phyloP scores from a whole-genome alignment of 352 stramenopile species.

The Plasmopara muralis region DNA sequence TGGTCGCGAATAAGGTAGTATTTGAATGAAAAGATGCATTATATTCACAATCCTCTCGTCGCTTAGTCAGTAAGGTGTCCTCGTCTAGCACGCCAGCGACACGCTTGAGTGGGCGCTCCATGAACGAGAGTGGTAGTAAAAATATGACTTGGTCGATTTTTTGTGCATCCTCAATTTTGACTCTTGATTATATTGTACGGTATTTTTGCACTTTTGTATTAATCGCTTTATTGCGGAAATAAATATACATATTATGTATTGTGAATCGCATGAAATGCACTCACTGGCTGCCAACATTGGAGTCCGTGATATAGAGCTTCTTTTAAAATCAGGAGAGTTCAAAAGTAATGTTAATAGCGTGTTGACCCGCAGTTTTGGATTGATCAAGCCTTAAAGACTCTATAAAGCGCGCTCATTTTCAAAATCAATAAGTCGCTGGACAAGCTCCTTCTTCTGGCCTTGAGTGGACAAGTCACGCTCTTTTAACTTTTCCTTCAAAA shows the following conservation, averaged over 20 bases:
- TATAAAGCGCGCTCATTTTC: conserved; percentile 82
- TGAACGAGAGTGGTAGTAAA: not conserved
- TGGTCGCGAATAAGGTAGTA: conserved; percentile 6
- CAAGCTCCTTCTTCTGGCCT: conserved; percentile 85
- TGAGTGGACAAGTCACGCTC: conserved; percentile 76
- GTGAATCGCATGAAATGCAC: too few species aligned
- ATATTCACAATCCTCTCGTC: not conserved
- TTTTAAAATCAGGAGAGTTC: too few species aligned
- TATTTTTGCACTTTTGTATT: too few species aligned
- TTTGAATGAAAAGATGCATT: not conserved
- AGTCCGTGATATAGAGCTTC: too few species aligned
- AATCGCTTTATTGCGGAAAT: too few species aligned
- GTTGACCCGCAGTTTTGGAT: too few species aligned
- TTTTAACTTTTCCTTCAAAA: conserved; percentile 88
- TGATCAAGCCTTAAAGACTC: conserved; percentile 3
- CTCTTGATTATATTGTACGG: too few species aligned
- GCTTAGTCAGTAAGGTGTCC: not conserved
- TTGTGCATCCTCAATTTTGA: too few species aligned
- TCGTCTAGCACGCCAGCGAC: conserved; percentile 7
- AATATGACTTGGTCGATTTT: too few species aligned
- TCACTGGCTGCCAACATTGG: too few species aligned
- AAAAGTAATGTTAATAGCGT: too few species aligned
- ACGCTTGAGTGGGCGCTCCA: conserved; percentile 19
- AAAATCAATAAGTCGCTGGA: conserved; percentile 85
- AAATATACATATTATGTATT: too few species aligned